A percentile compares a stretch with the other conserved stretches of the same genome.
phyloP scores from a whole-genome alignment of 768 basidiomycete genomes.

The Tricholoma flavovirens region DNA sequence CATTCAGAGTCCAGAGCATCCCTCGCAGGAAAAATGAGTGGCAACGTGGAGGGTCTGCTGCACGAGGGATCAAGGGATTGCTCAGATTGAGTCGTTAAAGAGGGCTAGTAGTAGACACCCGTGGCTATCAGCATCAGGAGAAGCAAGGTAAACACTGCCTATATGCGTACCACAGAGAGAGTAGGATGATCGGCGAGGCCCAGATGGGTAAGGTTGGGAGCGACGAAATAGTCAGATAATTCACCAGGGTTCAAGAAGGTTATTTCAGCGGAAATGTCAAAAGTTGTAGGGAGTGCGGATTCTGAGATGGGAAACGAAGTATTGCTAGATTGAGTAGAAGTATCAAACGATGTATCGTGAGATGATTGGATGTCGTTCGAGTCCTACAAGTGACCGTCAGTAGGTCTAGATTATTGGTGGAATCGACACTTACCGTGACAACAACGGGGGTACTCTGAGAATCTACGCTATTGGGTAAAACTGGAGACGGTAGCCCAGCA shows the following conservation, averaged over 20 bases:
- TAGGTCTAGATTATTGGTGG: background rate
- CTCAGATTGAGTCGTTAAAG: background rate
- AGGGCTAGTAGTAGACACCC: background rate
- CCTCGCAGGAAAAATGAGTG: background rate
- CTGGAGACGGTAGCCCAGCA: background rate
- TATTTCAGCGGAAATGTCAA: slow-evolving; percentile 19
- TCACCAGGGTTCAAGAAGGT: slow-evolving; percentile 2
- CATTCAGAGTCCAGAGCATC: background rate
- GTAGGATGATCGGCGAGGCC: background rate
- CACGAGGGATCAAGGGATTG: background rate
- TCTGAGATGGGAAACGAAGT: slow-evolving; percentile 22
- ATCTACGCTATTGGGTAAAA: background rate
- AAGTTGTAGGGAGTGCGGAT: slow-evolving; percentile 19
- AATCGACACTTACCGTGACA: background rate
- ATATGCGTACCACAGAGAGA: slow-evolving; percentile 9
- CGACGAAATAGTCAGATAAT: slow-evolving; percentile 3
- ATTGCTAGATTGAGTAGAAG: slow-evolving; percentile 11
- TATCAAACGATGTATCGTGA: background rate
- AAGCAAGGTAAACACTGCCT: background rate
- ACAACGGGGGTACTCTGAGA: background rate
- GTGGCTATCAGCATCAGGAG: background rate
- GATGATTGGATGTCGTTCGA: background rate
- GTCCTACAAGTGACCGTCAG: background rate
- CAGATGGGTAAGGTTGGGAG: background rate
- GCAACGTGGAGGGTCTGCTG: background rate